These are phyloP conservation scores for Lagenidium sp. DNA, from an alignment of 352 stramenopile genomes.

Conservation along the genomic window DNA sequence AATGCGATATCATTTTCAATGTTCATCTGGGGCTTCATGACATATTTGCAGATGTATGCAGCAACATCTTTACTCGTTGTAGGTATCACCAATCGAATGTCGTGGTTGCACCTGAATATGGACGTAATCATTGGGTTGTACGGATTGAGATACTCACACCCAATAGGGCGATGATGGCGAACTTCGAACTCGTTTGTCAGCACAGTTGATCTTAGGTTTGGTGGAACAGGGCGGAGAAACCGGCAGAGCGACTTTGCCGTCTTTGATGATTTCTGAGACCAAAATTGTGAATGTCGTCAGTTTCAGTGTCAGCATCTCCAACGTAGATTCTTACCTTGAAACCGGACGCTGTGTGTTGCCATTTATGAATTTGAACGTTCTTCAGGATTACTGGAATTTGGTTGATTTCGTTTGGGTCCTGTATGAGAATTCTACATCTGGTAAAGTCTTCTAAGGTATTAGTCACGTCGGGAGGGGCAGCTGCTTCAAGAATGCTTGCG, in stretches of 20 bases:
- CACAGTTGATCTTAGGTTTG: not conserved
- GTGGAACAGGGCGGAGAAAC: not conserved
- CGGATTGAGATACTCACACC: constrained; percentile 1
- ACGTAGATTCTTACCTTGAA: not conserved
- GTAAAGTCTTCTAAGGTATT: not conserved
- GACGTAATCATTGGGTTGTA: not conserved
- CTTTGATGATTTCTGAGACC: not conserved
- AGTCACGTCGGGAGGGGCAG: not conserved
- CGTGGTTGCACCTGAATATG: constrained; percentile 2
- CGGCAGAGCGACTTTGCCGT: not conserved
- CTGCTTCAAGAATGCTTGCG: not conserved
- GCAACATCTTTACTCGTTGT: constrained; percentile 4
- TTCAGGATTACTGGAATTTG: not conserved
- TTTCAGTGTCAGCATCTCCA: not conserved
- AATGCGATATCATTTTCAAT: constrained; percentile 3
- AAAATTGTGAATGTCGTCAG: not conserved
- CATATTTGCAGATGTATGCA: constrained; percentile 5
- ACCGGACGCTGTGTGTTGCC: not conserved
- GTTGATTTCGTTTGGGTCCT: not conserved
- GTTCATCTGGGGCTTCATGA: constrained; percentile 4
- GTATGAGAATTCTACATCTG: not conserved
- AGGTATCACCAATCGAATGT: not conserved
- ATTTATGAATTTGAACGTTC: not conserved
- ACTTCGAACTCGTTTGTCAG: not conserved
- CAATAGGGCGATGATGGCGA: not conserved